A percentile compares a stretch with the other conserved stretches of the same genome.
phyloP scores from a whole-genome alignment of 2,329 filamentous ascomycete species.

The Aspergillus awamori region DNA sequence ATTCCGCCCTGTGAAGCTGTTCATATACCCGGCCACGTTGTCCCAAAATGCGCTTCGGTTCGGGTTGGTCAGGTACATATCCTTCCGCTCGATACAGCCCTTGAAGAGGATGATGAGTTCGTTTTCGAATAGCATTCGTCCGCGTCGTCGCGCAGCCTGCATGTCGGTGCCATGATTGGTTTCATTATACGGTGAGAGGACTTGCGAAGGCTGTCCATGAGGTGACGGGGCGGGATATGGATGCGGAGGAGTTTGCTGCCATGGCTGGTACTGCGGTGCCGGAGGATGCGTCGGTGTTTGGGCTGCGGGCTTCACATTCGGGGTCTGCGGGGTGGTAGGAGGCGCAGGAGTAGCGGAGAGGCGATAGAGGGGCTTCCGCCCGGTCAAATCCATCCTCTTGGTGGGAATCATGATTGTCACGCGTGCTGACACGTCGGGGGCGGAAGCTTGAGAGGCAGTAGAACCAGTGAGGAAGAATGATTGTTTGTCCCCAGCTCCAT shows the following conservation, averaged over 20 bases:
- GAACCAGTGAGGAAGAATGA: not conserved
- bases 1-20: not conserved
- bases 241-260: not conserved
- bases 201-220: not conserved
- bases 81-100: not conserved
- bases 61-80: not conserved
- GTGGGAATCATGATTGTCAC: not conserved
- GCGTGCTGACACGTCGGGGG: not conserved
- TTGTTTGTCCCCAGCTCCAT: not conserved
- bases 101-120: not conserved
- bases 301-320: not conserved
- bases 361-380: not conserved
- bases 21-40: not conserved
- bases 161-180: no score
- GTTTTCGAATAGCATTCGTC: not conserved
- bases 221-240: not conserved
- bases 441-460: not conserved
- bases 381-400: not conserved
- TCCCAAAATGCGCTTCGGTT: not conserved
- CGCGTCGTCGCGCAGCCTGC: not conserved
- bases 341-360: not conserved
- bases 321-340: not conserved
- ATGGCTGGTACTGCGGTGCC: not conserved
- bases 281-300: not conserved
- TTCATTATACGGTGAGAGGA: not conserved